A percentile compares a stretch with the other conserved stretches of the same genome.
These are phyloP conservation scores for Wickerhamomyces strasburgensis DNA, from an alignment of 805 yeast species.

Conservation along the genomic window DNA sequence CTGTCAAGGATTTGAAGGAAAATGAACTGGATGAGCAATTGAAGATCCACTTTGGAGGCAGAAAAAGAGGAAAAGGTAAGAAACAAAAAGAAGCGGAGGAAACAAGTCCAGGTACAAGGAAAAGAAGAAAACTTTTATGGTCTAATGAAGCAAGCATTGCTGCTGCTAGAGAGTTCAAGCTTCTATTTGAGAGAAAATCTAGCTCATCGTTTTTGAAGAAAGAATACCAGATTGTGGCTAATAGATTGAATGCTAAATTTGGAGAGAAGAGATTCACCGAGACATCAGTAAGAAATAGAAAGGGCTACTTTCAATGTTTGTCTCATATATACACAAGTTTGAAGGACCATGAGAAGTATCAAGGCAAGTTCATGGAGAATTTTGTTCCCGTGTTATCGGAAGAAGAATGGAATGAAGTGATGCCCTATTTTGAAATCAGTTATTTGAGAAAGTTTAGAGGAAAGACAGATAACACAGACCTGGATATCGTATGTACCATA, in stretches of 20 bases:
- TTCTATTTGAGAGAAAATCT: constrained; percentile 7
- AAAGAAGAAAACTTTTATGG: constrained; percentile 12
- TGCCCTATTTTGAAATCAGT: constrained; percentile 12
- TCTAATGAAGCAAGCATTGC: constrained; percentile 11
- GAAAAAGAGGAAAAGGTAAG: no score
- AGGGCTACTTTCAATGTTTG: constrained; percentile 15
- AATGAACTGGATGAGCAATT: no score
- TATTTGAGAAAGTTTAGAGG: constrained; percentile 13
- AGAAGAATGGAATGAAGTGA: constrained; percentile 8
- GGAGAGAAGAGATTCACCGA: constrained; percentile 9
- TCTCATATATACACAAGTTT: constrained; percentile 11
- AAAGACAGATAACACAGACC: constrained; percentile 12
- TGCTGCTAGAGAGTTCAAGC: constrained; percentile 14
- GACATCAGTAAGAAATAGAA: constrained; percentile 16
- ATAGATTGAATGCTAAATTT: constrained; percentile 6
- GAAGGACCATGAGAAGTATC: constrained; percentile 2
- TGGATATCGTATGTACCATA: constrained; percentile 9
- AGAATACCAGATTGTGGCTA: constrained; percentile 14
- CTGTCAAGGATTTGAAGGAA: no score
- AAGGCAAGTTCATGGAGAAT: constrained; percentile 5
- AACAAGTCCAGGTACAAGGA: no score
- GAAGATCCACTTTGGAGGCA: no score
- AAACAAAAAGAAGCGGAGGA: no score
- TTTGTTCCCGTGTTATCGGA: constrained; percentile 7
- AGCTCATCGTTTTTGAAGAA: constrained; percentile 15